phyloP scores from a whole-genome alignment of 2,329 filamentous ascomycete species.

The Colletotrichum magnum region DNA sequence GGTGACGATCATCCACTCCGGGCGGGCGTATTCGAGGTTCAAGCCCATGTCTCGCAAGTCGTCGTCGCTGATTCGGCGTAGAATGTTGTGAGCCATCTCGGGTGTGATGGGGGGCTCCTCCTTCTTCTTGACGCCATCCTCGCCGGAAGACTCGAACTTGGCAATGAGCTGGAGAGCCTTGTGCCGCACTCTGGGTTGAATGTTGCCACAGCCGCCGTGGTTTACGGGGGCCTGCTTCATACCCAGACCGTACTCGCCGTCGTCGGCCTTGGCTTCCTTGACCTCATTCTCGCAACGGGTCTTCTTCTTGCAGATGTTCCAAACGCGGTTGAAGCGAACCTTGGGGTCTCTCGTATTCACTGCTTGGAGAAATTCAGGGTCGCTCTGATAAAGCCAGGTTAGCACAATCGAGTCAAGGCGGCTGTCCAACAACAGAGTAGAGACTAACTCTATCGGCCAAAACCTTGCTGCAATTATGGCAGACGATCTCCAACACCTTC shows the following conservation, averaged over 20 bases:
- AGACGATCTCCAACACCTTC: constrained; percentile 98
- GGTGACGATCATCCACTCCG: constrained; percentile 98
- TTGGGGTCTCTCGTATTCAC: constrained; percentile 92
- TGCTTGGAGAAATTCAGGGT: constrained; percentile 86
- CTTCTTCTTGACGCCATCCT: constrained; percentile 79
- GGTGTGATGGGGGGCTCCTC: constrained; percentile 89
- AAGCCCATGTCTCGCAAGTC: constrained; percentile 91
- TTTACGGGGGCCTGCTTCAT: constrained; percentile 71
- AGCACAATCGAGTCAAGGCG: constrained; percentile 70
- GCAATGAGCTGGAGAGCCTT: constrained; percentile 87
- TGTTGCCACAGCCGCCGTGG: constrained; percentile 95
- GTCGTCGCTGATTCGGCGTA: constrained; percentile 85
- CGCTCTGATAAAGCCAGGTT: constrained; percentile 77
- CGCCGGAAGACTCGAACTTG: constrained; percentile 81
- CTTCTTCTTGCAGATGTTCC: constrained; percentile 92
- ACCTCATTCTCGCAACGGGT: constrained; percentile 85
- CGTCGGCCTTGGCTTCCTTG: constrained; percentile 77
- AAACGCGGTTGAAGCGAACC: constrained; percentile 91
- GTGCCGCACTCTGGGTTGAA: constrained; percentile 89
- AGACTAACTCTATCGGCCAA: constrained; percentile 97
- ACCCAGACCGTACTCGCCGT: constrained; percentile 72
- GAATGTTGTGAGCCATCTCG: constrained; percentile 86
- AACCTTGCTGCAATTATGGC: constrained; percentile 98
- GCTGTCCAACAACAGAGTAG: constrained; percentile 66
- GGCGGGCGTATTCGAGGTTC: constrained; percentile 94